Evolutionary conservation across 306 rosid genomes (phyloP).

Genomic region (Acacia melanoxylon): DNA sequence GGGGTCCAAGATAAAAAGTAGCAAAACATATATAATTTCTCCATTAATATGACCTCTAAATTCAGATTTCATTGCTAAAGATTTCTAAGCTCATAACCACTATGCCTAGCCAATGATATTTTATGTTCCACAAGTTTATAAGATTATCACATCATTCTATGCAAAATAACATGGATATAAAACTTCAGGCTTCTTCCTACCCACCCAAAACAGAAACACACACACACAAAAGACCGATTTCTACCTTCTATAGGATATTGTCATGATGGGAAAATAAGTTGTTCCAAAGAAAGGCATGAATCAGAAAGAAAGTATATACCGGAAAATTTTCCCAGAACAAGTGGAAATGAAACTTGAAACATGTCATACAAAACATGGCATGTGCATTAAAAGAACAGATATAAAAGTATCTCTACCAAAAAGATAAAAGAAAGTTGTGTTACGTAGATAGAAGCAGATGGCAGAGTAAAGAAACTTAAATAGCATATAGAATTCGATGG

Average conservation of each 20-base stretch:
- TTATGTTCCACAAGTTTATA: neutral
- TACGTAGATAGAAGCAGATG: constrained; percentile 1
- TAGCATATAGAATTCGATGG: too few relatives aligned
- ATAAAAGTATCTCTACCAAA: constrained; percentile 3
- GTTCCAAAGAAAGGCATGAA: constrained; percentile 23
- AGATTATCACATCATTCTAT: constrained; percentile 1
- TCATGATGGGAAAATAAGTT: neutral
- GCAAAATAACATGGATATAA: neutral
- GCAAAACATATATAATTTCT: constrained; percentile 24
- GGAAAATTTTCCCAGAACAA: constrained; percentile 1
- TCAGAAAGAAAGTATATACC: neutral
- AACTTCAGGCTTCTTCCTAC: neutral
- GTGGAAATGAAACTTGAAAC: constrained; percentile 16
- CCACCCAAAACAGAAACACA: neutral
- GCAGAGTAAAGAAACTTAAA: constrained; percentile 9
- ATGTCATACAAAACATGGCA: neutral
- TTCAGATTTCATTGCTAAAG: constrained; percentile 9
- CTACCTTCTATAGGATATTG: neutral
- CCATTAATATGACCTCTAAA: neutral
- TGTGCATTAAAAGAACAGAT: constrained; percentile 12
- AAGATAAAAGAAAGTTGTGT: constrained; percentile 5
- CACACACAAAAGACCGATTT: neutral
- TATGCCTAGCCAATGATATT: neutral
- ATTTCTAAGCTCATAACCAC: constrained; percentile 3
- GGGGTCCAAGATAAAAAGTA: constrained; percentile 32